A percentile compares a stretch with the other conserved stretches of the same genome.
phyloP scores from a whole-genome alignment of 2,329 filamentous ascomycete species.

The Aspergillus sp. region DNA sequence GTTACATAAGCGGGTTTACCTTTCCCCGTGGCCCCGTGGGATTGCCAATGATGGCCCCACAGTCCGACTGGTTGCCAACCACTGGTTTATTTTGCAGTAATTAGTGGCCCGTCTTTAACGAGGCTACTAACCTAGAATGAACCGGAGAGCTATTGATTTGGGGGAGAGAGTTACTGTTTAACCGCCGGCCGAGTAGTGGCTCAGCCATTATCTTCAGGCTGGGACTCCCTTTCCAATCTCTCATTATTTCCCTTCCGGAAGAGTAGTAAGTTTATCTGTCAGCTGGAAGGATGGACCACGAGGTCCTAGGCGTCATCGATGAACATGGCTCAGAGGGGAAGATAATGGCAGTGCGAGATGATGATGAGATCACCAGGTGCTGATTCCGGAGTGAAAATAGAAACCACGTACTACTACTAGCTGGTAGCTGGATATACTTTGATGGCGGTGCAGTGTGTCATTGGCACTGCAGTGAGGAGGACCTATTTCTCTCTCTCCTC shows the following conservation, averaged over 20 bases:
- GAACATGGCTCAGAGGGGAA: neutral
- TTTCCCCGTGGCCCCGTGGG: neutral
- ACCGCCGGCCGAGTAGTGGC: neutral
- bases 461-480: too few relatives aligned
- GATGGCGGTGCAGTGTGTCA: neutral
- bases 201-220: too few relatives aligned
- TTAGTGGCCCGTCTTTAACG: neutral
- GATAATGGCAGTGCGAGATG: neutral
- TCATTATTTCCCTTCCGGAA: too few relatives aligned
- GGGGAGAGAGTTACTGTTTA: neutral
- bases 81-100: neutral
- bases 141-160: neutral
- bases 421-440: neutral
- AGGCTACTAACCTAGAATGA: neutral
- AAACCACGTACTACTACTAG: neutral
- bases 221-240: too few relatives aligned
- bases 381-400: neutral
- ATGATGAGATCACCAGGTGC: neutral
- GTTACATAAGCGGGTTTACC: slow-evolving; percentile 2
- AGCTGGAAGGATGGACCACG: neutral
- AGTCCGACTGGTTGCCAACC: neutral
- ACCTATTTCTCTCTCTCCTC: too few relatives aligned
- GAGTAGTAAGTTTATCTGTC: neutral
- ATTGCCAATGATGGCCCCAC: neutral
- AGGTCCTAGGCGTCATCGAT: neutral